Evolutionary conservation across 2,329 filamentous ascomycete genomes (phyloP).

Genomic region (Thielaviopsis ethacetica): DNA sequence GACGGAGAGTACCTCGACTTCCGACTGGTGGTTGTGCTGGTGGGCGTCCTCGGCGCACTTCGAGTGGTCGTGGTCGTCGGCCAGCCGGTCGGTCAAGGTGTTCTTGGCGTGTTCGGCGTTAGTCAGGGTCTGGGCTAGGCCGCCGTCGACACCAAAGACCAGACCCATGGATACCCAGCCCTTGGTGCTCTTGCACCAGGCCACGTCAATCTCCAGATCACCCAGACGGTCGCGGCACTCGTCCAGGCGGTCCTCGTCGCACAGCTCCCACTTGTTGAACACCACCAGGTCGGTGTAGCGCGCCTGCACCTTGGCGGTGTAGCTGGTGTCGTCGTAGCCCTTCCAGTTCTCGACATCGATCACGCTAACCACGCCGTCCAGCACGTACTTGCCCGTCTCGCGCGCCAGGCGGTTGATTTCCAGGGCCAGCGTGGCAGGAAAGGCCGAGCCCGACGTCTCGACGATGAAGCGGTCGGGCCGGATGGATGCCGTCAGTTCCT

Average conservation of each 20-base stretch:
- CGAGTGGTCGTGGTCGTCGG: constrained; percentile 20
- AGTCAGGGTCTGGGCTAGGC: constrained; percentile 43
- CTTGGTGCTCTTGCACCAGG: constrained; percentile 71
- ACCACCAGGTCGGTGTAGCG: constrained; percentile 80
- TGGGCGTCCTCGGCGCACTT: constrained; percentile 27
- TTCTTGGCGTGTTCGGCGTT: constrained; percentile 21
- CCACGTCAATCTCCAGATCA: constrained; percentile 63
- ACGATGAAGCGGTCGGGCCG: constrained; percentile 75
- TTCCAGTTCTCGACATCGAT: constrained; percentile 92
- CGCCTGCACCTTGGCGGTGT: constrained; percentile 77
- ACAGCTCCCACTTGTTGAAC: constrained; percentile 82
- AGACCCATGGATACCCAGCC: constrained; percentile 66
- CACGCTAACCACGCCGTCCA: constrained; percentile 80
- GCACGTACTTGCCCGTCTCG: constrained; percentile 51
- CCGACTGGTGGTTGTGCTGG: constrained; percentile 51
- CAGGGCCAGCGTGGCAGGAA: constrained; percentile 77
- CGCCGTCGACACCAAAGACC: constrained; percentile 76
- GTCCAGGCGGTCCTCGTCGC: constrained; percentile 58
- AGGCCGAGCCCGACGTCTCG: constrained; percentile 80
- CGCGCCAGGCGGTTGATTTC: constrained; percentile 67
- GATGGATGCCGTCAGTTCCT: constrained; percentile 43
- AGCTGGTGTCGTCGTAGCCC: constrained; percentile 81
- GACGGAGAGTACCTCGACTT: constrained; percentile 86
- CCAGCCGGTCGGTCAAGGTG: constrained; percentile 13
- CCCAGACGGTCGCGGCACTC: constrained; percentile 62